These are phyloP conservation scores for Penicillium psychrofluorescens DNA, from an alignment of 495 filamentous ascomycete species.

Conservation along the genomic window DNA sequence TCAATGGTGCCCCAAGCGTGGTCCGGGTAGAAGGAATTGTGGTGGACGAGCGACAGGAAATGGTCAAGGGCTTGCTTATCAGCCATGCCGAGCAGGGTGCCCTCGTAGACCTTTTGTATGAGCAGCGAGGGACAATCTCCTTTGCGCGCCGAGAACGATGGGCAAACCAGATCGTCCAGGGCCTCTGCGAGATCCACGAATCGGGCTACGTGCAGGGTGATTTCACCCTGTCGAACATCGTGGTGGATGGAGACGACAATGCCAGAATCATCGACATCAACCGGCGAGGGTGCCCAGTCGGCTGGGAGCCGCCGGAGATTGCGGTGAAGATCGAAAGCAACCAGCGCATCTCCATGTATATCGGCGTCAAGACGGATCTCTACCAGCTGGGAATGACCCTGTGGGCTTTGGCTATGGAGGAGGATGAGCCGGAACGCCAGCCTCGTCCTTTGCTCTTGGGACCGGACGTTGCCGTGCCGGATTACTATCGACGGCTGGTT, in stretches of 20 bases:
- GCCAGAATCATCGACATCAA: slow-evolving; percentile 99
- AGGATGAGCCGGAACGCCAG: slow-evolving; percentile 83
- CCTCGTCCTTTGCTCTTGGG: slow-evolving; percentile 58
- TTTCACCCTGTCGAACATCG: slow-evolving; percentile 95
- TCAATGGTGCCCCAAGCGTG: slow-evolving; percentile 67
- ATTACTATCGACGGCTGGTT: slow-evolving; percentile 54
- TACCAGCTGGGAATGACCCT: slow-evolving; percentile 96
- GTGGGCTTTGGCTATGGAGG: slow-evolving; percentile 80
- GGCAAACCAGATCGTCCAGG: slow-evolving; percentile 88
- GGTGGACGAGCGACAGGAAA: slow-evolving; percentile 65
- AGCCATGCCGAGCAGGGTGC: slow-evolving; percentile 82
- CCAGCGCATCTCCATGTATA: slow-evolving; percentile 94
- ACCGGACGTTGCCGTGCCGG: slow-evolving; percentile 42
- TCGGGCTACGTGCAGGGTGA: slow-evolving; percentile 96
- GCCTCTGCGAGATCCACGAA: slow-evolving; percentile 89
- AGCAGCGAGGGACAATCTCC: slow-evolving; percentile 53
- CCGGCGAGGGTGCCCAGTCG: slow-evolving; percentile 86
- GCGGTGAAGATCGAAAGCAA: slow-evolving; percentile 80
- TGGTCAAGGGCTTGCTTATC: slow-evolving; percentile 87
- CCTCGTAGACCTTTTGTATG: slow-evolving; percentile 85
- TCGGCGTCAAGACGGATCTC: slow-evolving; percentile 94
- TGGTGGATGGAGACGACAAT: slow-evolving; percentile 76
- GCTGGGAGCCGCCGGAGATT: slow-evolving; percentile 96
- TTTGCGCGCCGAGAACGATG: slow-evolving; percentile 80
- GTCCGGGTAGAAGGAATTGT: slow-evolving; percentile 87